These are phyloP conservation scores for Stevia rebaudiana DNA, from an alignment of 140 eudicot species.

Conservation along the genomic window DNA sequence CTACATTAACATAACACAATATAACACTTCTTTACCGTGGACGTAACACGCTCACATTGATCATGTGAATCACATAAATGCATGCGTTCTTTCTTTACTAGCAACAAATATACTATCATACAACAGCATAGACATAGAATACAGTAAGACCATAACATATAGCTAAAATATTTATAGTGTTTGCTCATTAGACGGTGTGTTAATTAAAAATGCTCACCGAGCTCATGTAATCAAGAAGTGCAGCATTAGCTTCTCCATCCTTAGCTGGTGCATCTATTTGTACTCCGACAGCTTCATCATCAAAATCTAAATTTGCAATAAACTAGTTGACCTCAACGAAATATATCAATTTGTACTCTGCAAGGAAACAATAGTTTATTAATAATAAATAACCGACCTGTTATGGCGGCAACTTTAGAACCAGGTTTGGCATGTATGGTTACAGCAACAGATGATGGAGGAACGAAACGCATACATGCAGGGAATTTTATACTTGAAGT, in stretches of 20 bases:
- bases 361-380: background rate
- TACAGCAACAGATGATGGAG: constrained; percentile 81
- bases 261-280: constrained; percentile 97
- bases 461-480: constrained; percentile 55
- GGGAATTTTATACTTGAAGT: constrained; percentile 42
- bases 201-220: constrained; percentile 39
- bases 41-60: too few relatives aligned
- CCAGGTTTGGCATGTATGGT: constrained; percentile 97
- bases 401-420: constrained; percentile 76
- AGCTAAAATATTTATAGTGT: too few relatives aligned
- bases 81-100: background rate
- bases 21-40: too few relatives aligned
- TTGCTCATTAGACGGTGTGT: too few relatives aligned
- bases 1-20: too few relatives aligned
- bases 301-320: constrained; percentile 42
- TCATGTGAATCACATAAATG: too few relatives aligned
- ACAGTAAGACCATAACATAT: background rate
- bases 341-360: background rate
- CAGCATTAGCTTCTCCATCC: constrained; percentile 97
- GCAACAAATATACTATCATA: background rate
- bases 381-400: constrained; percentile 36
- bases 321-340: background rate
- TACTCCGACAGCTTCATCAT: constrained; percentile 78
- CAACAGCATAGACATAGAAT: background rate
- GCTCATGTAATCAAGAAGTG: constrained; percentile 83